These are phyloP conservation scores for Kwoniella shivajii DNA, from an alignment of 1,284 basidiomycete genomes.

Conservation along the genomic window DNA sequence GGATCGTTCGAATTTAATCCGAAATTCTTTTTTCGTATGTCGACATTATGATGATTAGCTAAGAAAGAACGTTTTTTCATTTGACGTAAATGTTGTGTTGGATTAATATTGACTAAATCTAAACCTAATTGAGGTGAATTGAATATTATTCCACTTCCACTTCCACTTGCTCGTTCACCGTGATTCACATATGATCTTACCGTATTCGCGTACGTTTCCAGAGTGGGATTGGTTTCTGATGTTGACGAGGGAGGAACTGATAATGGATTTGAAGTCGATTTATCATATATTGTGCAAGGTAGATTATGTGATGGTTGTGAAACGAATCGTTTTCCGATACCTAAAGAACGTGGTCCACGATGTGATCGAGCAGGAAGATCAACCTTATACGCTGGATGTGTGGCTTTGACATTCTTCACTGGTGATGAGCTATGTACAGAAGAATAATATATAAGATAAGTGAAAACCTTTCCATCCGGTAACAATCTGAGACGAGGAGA, in stretches of 20 bases:
- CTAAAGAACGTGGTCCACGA: constrained; percentile 22
- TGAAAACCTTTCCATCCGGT: too few species aligned
- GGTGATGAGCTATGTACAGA: too few species aligned
- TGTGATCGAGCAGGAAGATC: constrained; percentile 6
- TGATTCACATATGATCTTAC: too few species aligned
- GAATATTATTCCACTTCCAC: neutral
- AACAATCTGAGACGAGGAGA: too few species aligned
- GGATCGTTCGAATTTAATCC: constrained; percentile 11
- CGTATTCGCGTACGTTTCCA: too few species aligned
- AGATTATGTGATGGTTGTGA: constrained; percentile 16
- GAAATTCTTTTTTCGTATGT: constrained; percentile 9
- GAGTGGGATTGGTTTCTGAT: too few species aligned
- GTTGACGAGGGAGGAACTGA: neutral
- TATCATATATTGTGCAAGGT: constrained; percentile 21
- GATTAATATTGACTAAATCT: constrained; percentile 19
- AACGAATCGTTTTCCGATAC: constrained; percentile 19
- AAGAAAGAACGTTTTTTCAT: constrained; percentile 23
- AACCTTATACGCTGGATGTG: constrained; percentile 13
- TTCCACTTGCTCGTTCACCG: too few species aligned
- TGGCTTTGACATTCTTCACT: too few species aligned
- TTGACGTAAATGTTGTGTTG: constrained; percentile 19
- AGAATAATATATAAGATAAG: too few species aligned
- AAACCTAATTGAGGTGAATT: constrained; percentile 22
- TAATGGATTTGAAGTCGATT: constrained; percentile 18
- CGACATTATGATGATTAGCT: too few species aligned